These are phyloP conservation scores for Scheffersomyces stipitis DNA, from an alignment of 805 yeast species.

Conservation along the genomic window DNA sequence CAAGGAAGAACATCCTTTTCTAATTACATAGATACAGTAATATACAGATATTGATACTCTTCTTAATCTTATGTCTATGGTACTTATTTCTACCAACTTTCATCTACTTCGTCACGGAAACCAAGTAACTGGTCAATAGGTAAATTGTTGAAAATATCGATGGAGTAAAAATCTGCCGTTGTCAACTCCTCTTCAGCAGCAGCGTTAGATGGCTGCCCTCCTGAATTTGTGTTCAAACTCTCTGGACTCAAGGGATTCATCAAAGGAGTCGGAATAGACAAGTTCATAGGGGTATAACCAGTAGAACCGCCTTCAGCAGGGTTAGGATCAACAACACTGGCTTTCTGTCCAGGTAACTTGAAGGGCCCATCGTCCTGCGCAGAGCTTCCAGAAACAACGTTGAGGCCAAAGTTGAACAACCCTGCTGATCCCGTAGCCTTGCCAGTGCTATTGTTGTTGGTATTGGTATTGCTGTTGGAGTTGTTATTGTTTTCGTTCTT, in stretches of 20 bases:
- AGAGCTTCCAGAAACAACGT: neutral
- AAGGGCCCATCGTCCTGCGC: neutral
- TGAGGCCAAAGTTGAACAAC: no score
- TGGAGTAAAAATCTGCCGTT: neutral
- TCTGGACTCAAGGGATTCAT: conserved; percentile 6
- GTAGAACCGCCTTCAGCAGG: neutral
- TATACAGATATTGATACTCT: no score
- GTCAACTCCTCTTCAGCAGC: neutral
- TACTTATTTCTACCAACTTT: neutral
- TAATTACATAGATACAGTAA: no score
- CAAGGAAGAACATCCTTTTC: no score
- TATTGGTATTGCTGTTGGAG: neutral
- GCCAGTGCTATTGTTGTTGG: neutral
- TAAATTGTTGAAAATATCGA: conserved; percentile 5
- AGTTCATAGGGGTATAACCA: neutral
- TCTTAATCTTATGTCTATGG: no score
- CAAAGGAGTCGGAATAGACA: neutral
- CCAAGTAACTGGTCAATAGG: conserved; percentile 5
- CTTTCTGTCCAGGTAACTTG: neutral
- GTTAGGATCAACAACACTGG: no score
- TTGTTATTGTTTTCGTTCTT: conserved; percentile 13
- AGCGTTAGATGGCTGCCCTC: conserved; percentile 1
- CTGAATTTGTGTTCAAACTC: conserved; percentile 2
- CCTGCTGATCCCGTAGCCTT: neutral
- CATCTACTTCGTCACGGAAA: neutral